These are phyloP conservation scores for Inosperma sp. DNA, from an alignment of 768 basidiomycete species.

Conservation along the genomic window DNA sequence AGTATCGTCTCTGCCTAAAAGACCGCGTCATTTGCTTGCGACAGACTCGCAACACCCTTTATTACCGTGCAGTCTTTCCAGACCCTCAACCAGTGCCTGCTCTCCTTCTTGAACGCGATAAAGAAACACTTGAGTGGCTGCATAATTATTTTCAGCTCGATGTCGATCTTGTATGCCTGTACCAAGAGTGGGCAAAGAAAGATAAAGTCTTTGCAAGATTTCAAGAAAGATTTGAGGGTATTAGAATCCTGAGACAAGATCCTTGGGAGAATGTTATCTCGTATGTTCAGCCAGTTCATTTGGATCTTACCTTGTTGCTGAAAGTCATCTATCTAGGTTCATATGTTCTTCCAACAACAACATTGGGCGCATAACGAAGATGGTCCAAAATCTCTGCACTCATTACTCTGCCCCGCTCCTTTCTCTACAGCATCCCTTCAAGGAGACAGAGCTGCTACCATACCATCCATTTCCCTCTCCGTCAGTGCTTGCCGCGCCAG, in stretches of 20 bases:
- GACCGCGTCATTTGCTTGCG: conserved; percentile 84
- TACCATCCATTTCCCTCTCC: conserved; percentile 89
- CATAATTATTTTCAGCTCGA: conserved; percentile 87
- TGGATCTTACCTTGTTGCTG: neutral
- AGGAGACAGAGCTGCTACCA: conserved; percentile 23
- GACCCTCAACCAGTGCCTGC: conserved; percentile 33
- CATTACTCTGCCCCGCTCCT: conserved; percentile 72
- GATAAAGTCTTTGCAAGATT: conserved; percentile 74
- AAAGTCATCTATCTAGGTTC: conserved; percentile 50
- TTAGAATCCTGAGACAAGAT: conserved; percentile 85
- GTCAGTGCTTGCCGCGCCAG: conserved; percentile 52
- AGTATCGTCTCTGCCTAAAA: conserved; percentile 74
- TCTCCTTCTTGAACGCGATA: conserved; percentile 39
- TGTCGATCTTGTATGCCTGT: conserved; percentile 64
- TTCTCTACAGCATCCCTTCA: conserved; percentile 35
- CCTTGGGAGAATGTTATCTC: conserved; percentile 95
- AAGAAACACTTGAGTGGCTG: conserved; percentile 71
- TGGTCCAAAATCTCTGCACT: conserved; percentile 80
- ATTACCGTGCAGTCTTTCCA: conserved; percentile 70
- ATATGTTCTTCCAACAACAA: conserved; percentile 99
- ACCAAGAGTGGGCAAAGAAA: conserved; percentile 64
- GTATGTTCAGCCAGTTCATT: conserved; percentile 41
- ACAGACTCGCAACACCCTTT: conserved; percentile 62
- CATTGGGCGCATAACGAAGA: conserved; percentile 88
- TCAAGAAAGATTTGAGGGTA: conserved; percentile 67